These are phyloP conservation scores for Nicotiana benthamiana DNA, from an alignment of 257 asterid genomes.

Conservation along the genomic window DNA sequence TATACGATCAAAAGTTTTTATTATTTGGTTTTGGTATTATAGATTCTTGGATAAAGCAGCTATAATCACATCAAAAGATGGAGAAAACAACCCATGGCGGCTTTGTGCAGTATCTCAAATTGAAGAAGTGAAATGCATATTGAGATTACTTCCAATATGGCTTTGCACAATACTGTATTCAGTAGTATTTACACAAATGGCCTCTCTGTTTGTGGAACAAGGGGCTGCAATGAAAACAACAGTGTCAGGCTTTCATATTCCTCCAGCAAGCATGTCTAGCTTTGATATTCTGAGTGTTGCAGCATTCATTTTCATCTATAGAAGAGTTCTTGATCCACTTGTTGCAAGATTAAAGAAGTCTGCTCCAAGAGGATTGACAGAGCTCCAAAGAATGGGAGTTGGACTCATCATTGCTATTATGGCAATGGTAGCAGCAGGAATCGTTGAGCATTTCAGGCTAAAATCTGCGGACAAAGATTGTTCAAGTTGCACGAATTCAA, in stretches of 20 bases:
- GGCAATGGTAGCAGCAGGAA: slow-evolving; percentile 78
- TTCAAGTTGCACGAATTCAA: slow-evolving; percentile 28
- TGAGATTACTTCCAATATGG: slow-evolving; percentile 88
- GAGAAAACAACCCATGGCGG: slow-evolving; percentile 42
- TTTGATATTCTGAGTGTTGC: slow-evolving; percentile 91
- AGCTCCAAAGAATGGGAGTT: slow-evolving; percentile 80
- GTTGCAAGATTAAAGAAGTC: slow-evolving; percentile 27
- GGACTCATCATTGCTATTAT: slow-evolving; percentile 66
- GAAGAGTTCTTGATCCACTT: slow-evolving; percentile 55
- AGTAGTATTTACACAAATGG: slow-evolving; percentile 94
- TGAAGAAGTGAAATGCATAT: slow-evolving; percentile 83
- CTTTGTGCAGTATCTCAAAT: slow-evolving; percentile 76
- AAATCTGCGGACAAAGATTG: slow-evolving; percentile 20
- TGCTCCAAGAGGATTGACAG: slow-evolving; percentile 35
- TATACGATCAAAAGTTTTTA: neutral
- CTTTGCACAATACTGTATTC: slow-evolving; percentile 90
- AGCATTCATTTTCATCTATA: slow-evolving; percentile 69
- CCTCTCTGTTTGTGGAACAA: slow-evolving; percentile 81
- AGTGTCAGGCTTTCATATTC: slow-evolving; percentile 65
- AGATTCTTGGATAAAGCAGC: slow-evolving; percentile 67
- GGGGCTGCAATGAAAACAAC: slow-evolving; percentile 88
- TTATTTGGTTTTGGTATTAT: neutral
- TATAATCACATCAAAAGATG: slow-evolving; percentile 25
- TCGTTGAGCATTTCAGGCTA: slow-evolving; percentile 71
- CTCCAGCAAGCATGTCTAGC: slow-evolving; percentile 95